Evolutionary conservation across 176 grass and related monocot genomes (phyloP).

Genomic region (Phragmites australis): DNA sequence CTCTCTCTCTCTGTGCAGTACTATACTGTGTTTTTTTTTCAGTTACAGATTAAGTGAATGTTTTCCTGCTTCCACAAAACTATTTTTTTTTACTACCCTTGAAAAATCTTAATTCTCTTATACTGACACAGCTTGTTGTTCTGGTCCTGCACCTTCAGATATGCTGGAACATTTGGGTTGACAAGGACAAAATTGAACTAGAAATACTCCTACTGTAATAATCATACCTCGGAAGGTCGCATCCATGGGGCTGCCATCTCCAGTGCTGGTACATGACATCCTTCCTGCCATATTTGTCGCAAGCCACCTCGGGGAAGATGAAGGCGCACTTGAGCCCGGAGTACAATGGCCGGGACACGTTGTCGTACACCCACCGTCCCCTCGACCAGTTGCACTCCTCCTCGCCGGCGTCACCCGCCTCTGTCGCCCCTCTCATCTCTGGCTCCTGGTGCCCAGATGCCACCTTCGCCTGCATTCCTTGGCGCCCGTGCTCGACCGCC

Average conservation of each 20-base stretch:
- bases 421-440: too few relatives aligned
- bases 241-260: slow-evolving; percentile 89
- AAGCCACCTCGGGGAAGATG: slow-evolving; percentile 76
- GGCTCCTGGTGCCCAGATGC: too few relatives aligned
- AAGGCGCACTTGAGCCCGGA: slow-evolving; percentile 58
- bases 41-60: not conserved
- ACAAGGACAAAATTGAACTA: not conserved
- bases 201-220: not conserved
- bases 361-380: slow-evolving; percentile 74
- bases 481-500: slow-evolving; percentile 11
- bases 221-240: slow-evolving; percentile 76
- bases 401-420: not conserved
- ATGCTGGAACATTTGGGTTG: not conserved
- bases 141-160: not conserved
- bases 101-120: not conserved
- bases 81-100: not conserved
- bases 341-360: slow-evolving; percentile 59
- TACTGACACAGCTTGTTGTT: not conserved
- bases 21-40: not conserved
- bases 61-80: not conserved
- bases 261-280: slow-evolving; percentile 83
- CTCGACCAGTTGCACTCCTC: slow-evolving; percentile 55
- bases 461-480: slow-evolving; percentile 32
- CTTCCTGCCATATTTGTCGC: slow-evolving; percentile 71
- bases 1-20: not conserved